phyloP scores from a whole-genome alignment of 768 basidiomycete genomes.

The Serendipita sp. region DNA sequence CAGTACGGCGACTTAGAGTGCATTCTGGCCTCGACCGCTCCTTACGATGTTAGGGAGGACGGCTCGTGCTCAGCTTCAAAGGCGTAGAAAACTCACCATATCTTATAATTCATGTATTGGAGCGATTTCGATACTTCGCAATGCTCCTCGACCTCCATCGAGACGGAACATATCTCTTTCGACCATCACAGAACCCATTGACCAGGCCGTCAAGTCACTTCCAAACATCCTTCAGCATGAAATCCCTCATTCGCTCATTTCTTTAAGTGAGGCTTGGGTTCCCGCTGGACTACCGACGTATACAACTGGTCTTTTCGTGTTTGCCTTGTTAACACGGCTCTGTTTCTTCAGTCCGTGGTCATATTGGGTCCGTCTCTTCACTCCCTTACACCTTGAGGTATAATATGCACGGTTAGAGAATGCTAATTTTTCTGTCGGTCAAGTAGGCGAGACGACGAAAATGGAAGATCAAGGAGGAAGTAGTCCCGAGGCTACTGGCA shows the following conservation, averaged over 20 bases:
- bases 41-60: not conserved
- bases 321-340: constrained; percentile 44
- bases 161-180: not conserved
- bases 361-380: constrained; percentile 41
- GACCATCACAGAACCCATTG: not conserved
- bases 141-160: not conserved
- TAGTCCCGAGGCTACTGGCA: constrained; percentile 40
- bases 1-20: not conserved
- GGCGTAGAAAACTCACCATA: not conserved
- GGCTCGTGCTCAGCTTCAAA: not conserved
- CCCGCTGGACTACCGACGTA: constrained; percentile 55
- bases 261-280: constrained; percentile 39
- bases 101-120: not conserved
- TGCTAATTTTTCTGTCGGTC: constrained; percentile 9
- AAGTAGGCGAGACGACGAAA: constrained; percentile 43
- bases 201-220: not conserved
- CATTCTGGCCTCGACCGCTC: not conserved
- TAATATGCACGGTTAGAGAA: not conserved
- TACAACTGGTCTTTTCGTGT: constrained; percentile 56
- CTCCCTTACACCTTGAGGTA: too few relatives aligned
- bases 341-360: constrained; percentile 49
- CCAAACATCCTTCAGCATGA: not conserved
- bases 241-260: constrained; percentile 18
- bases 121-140: not conserved
- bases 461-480: constrained; percentile 37